Evolutionary conservation across 1,139 yeast genomes (phyloP).

Genomic region (Kodamaea sp.): DNA sequence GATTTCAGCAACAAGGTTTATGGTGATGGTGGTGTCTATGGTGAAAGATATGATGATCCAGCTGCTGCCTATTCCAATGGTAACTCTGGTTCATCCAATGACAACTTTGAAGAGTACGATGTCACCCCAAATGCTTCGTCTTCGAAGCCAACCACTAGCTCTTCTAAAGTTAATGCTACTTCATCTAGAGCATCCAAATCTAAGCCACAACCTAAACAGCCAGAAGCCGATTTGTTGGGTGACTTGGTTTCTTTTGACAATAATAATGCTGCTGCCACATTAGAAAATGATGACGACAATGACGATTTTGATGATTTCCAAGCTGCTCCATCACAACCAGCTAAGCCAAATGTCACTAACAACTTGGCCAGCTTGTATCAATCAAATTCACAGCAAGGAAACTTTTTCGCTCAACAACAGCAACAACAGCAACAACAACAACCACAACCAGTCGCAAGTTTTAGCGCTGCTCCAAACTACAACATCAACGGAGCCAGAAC

Average conservation of each 20-base stretch:
- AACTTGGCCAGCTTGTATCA: conserved; percentile 40
- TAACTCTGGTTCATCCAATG: conserved; percentile 31
- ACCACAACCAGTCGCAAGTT: conserved; percentile 11
- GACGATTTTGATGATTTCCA: conserved; percentile 96
- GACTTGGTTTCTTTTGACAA: conserved; percentile 55
- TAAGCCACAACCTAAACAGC: conserved; percentile 20
- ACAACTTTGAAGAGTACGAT: conserved; percentile 72
- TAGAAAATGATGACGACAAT: conserved; percentile 55
- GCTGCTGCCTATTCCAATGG: conserved; percentile 44
- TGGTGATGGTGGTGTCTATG: conserved; percentile 81
- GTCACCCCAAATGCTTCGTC: conserved; percentile 33
- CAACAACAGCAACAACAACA: conserved; percentile 17
- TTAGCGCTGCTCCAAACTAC: conserved; percentile 25
- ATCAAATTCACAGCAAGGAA: conserved; percentile 19
- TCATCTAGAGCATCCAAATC: conserved; percentile 15
- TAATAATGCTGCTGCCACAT: conserved; percentile 17
- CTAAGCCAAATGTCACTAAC: conserved; percentile 28
- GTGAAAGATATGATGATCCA: conserved; percentile 60
- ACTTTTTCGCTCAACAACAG: conserved; percentile 13
- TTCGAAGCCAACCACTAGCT: conserved; percentile 41
- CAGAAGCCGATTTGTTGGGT: conserved; percentile 44
- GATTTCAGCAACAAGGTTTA: conserved; percentile 56
- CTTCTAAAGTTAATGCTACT: conserved; percentile 42
- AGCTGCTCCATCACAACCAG: conserved; percentile 56
- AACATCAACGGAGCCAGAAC: conserved; percentile 15